Base-by-base conservation (phyloP, 108 stramenopile genomes). In the Aureococcus anophagefferens region DNA sequence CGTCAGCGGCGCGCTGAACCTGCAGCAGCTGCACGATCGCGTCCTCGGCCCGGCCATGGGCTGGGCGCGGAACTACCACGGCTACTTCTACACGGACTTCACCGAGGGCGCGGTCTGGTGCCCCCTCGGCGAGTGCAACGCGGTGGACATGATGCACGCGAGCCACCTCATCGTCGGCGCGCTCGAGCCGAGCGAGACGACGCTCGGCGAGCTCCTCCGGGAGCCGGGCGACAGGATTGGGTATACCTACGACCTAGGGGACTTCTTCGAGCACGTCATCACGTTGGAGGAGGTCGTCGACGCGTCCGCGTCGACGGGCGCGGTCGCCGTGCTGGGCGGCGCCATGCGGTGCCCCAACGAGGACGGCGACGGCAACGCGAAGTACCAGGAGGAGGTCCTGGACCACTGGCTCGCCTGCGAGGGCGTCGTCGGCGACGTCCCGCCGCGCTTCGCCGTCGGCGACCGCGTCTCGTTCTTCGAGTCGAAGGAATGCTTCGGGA, bases 201-300 rank as follows among this genome's bases (percentile, higher is more conserved):
- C 76, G 5, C 29, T 77, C 30, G 76, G 76, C 25, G 76, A 68
- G 34, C 36, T 77, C 33, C 36, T 77, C 17, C 33, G 63, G 32
- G 25, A 73, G 36, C 67, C 63, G 4, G 76, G 76, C 29, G 70
- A 77, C 36, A 32, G 62, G 28, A 72, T 71, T 13, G 32, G 72
- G 33, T 77, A 77, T 66, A 77, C 72, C 66, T 77, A 77, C 73
- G 76, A 77, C 68, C 68, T 77, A 35, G 76, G 76, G 0, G 76
- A 77, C 68, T 34, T 40, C 34, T 77, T 65, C 66, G 45, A 68
- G 40, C 76, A 77, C 67, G 40, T 72, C 18, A 36, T 77, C 25
- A 29, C 35, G 34, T 40, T 77, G 31, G 67, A 77, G 28, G 15
- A 37, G 7, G 64, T 77, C 9, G 7, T 72, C 21, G 30, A 72